Evolutionary conservation across 805 yeast species (phyloP).

Genomic region (Vanderwaltozyma verrucispora): DNA sequence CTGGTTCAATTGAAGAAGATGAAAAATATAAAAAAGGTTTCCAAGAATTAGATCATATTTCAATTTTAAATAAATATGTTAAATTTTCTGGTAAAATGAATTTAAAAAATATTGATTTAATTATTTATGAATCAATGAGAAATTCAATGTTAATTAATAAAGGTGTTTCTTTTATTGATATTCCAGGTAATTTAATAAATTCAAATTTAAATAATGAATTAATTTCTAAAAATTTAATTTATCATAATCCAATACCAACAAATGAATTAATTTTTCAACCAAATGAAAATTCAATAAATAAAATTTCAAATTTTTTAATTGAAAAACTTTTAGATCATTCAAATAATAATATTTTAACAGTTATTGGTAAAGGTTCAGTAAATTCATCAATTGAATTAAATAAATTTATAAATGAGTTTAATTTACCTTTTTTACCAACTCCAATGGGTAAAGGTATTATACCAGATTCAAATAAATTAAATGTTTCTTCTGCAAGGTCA

Average conservation of each 20-base stretch:
- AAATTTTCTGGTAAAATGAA: slow-evolving; percentile 38
- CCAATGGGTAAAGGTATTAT: slow-evolving; percentile 75
- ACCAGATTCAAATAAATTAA: slow-evolving; percentile 37
- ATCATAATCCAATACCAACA: slow-evolving; percentile 3
- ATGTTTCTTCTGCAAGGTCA: slow-evolving; percentile 56
- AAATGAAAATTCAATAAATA: slow-evolving; percentile 8
- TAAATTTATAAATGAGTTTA: slow-evolving; percentile 32
- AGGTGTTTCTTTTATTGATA: slow-evolving; percentile 48
- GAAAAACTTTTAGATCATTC: slow-evolving; percentile 22
- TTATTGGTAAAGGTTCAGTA: slow-evolving; percentile 61
- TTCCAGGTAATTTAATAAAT: slow-evolving; percentile 49
- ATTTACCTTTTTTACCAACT: slow-evolving; percentile 54
- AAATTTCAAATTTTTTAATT: slow-evolving; percentile 29
- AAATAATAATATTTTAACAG: slow-evolving; percentile 37
- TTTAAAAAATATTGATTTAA: slow-evolving; percentile 7
- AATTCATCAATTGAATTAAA: slow-evolving; percentile 33
- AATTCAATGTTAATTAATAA: slow-evolving; percentile 36
- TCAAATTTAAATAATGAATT: not conserved
- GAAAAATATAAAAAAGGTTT: slow-evolving; percentile 52
- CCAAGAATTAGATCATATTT: slow-evolving; percentile 60
- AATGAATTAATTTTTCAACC: slow-evolving; percentile 7
- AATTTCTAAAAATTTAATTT: not conserved
- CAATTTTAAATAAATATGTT: slow-evolving; percentile 36
- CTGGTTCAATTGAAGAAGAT: slow-evolving; percentile 44
- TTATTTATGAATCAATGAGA: slow-evolving; percentile 6